A percentile compares a stretch with the other conserved stretches of the same genome.
These are phyloP conservation scores for Typha latifolia DNA, from an alignment of 176 grass and related monocot species.

Conservation along the genomic window DNA sequence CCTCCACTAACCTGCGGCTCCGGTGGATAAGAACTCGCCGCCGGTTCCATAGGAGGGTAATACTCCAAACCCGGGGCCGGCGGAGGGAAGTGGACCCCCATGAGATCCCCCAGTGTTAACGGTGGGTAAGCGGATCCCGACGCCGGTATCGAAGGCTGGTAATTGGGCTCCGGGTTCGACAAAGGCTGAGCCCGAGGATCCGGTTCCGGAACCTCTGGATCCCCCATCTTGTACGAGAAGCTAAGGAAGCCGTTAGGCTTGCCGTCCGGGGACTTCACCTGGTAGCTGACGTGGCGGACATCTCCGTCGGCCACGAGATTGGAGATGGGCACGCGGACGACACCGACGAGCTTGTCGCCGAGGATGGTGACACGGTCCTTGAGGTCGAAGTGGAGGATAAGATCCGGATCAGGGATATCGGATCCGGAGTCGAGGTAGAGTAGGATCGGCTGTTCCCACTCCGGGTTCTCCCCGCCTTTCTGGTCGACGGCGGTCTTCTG, in stretches of 20 bases:
- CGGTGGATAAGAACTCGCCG: conserved; percentile 19
- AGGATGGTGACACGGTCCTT: conserved; percentile 41
- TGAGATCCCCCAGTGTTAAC: neutral
- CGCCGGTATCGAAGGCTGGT: neutral
- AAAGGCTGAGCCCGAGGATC: neutral
- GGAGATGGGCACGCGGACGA: conserved; percentile 34
- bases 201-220: neutral
- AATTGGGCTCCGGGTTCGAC: neutral
- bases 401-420: neutral
- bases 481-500: conserved; percentile 46
- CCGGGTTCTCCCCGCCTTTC: conserved; percentile 33
- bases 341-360: conserved; percentile 36
- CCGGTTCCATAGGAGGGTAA: neutral
- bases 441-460: conserved; percentile 54
- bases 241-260: conserved; percentile 39
- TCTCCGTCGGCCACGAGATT: conserved; percentile 34
- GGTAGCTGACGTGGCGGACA: conserved; percentile 38
- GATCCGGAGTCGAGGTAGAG: conserved; percentile 19
- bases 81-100: neutral
- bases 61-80: neutral
- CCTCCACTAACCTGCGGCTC: conserved; percentile 10
- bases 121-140: neutral
- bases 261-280: conserved; percentile 25
- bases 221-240: conserved; percentile 42
- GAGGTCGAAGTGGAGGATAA: conserved; percentile 43